Percentiles rank a stretch among this genome's conserved stretches.
phyloP scores from a whole-genome alignment of 257 asterid species.

The Solanum paucissectum region DNA sequence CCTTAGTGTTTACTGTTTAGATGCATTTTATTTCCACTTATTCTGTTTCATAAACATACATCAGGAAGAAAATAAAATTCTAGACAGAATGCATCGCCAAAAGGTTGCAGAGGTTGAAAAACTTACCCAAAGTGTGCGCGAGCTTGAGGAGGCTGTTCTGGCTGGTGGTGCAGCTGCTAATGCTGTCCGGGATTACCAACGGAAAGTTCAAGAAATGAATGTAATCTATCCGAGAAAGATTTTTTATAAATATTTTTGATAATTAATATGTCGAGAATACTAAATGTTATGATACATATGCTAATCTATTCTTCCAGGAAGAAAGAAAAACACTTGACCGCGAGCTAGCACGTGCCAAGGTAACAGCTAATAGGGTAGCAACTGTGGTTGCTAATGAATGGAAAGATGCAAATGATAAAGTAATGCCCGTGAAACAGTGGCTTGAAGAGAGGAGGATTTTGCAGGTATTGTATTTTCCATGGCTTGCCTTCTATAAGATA shows the following conservation, averaged over 20 bases:
- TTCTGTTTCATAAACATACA: neutral
- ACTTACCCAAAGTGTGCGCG: constrained; percentile 14
- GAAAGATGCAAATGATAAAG: constrained; percentile 97
- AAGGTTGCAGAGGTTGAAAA: constrained; percentile 19
- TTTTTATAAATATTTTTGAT: neutral
- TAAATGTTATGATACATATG: neutral
- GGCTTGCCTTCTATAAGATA: neutral
- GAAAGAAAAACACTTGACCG: constrained; percentile 17
- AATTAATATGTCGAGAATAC: neutral
- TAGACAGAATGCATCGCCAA: constrained; percentile 15
- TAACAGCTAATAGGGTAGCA: constrained; percentile 32
- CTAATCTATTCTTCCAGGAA: neutral
- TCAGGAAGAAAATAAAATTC: constrained; percentile 20
- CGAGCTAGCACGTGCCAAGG: constrained; percentile 18
- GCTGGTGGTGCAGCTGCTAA: constrained; percentile 20
- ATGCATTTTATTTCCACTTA: neutral
- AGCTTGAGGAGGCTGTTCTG: constrained; percentile 15
- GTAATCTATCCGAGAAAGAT: neutral
- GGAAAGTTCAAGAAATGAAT: constrained; percentile 20
- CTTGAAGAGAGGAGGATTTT: constrained; percentile 85
- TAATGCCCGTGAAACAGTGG: constrained; percentile 98
- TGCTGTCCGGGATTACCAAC: constrained; percentile 17
- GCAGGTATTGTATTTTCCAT: constrained; percentile 41
- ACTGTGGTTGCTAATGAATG: constrained; percentile 96
- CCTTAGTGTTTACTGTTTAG: neutral